Evolutionary conservation across 305 asterid genomes (phyloP), one percentile per base, ranked within the genome.

Genomic region (Ilex paraguariensis): DNA sequence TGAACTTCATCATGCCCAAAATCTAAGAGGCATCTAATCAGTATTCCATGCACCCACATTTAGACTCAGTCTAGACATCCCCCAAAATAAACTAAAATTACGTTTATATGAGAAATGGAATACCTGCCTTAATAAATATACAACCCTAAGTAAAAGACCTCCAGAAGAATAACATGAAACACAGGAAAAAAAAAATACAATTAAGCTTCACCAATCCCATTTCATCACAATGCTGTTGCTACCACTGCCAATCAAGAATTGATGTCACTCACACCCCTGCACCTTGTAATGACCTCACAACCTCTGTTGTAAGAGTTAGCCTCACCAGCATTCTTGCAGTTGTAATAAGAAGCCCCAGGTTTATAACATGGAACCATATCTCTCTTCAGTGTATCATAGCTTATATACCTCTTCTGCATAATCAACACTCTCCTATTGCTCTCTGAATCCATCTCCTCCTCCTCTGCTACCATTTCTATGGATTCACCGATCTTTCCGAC

Each of bases 341-440:
- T 78, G 42, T 88, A 91, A 68, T 87, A 91, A 0, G 98, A 91
- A 70, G 95, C 91, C 1, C 98, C 98, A 14, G 92, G 95, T 15
- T 72, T 81, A 48, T 75, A 79, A 60, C 96, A 91, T 0, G 98
- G 96, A 64, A 90, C 95, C 72, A 80, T 68, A 73, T 90, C 95
- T 66, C 96, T 84, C 50, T 61, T 82, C 75, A 91, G 55, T 10
- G 95, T 79, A 15, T 78, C 92, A 56, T 91, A 91, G 69, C 98
- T 91, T 39, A 91, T 87, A 70, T 75, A 91, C 49, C 78, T 82
- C 61, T 63, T 76, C 73, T 65, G 81, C 87, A 82, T 67, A 63
- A 73, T n/a, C 80, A 88, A 72, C 52, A 64, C 70, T 76, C 98
- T 83, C 69, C 78, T 71, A 59, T 65, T 78, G 66, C 66, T 74